Evolutionary conservation across 2,329 filamentous ascomycete species (phyloP).

Genomic region (Alternaria gaisen): DNA sequence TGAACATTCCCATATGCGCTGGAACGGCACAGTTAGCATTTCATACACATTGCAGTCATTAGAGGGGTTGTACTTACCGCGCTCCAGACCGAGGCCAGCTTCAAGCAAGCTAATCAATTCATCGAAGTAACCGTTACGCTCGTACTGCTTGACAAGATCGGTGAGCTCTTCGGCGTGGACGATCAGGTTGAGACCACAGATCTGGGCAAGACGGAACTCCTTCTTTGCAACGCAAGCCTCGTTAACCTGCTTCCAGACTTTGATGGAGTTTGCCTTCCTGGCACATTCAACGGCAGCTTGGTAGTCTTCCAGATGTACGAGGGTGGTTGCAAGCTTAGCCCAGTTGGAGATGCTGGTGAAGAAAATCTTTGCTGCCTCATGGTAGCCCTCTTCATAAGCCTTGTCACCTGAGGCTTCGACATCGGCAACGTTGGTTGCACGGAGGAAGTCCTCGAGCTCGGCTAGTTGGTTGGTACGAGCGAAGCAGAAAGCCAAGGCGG

Average conservation of each 20-base stretch:
- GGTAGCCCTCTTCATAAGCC: conserved; percentile 91
- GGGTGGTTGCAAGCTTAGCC: conserved; percentile 96
- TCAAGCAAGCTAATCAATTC: conserved; percentile 95
- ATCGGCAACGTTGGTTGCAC: conserved; percentile 91
- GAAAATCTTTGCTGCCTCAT: conserved; percentile 98
- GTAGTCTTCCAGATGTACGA: conserved; percentile 97
- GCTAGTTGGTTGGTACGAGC: conserved; percentile 89
- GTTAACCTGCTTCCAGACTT: conserved; percentile 99
- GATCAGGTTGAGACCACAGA: conserved; percentile 97
- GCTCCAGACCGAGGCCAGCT: conserved; percentile 91
- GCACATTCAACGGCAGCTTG: conserved; percentile 97
- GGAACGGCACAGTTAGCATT: conserved; percentile 4
- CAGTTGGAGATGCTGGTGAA: conserved; percentile 98
- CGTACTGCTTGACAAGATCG: conserved; percentile 94
- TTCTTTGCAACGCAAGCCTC: conserved; percentile 96
- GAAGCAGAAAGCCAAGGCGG: conserved; percentile 90
- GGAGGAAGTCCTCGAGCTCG: conserved; percentile 96
- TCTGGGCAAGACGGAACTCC: conserved; percentile 98
- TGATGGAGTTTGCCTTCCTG: conserved; percentile 98
- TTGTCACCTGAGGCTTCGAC: conserved; percentile 98
- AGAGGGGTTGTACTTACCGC: conserved; percentile 51
- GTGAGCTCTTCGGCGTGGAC: conserved; percentile 95
- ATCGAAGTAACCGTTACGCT: conserved; percentile 96
- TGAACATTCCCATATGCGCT: conserved; percentile 94
- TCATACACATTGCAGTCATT: conserved; percentile 1